Percentiles rank a stretch among this genome's conserved stretches.
Evolutionary conservation across 208 protist genomes (phyloP).

Genomic region (Acanthamoeba lenticulata): DNA sequence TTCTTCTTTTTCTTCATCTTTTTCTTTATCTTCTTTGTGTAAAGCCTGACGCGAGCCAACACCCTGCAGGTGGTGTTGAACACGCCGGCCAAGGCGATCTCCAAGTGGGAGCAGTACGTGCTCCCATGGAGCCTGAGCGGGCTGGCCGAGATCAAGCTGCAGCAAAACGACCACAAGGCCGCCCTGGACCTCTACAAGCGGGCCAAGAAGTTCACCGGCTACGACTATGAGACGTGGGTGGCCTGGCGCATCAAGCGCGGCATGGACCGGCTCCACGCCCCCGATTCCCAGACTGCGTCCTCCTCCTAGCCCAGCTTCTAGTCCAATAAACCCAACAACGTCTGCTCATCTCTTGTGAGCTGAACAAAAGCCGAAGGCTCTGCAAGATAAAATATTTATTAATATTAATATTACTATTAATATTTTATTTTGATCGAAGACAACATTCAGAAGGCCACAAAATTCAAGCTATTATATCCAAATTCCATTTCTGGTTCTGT

Average conservation of each 20-base stretch:
- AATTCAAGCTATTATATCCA: too few species aligned
- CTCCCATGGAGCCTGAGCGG: slow-evolving; percentile 34
- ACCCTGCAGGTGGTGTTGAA: background rate
- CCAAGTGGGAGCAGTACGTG: slow-evolving; percentile 20
- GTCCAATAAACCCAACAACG: too few species aligned
- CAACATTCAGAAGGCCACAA: too few species aligned
- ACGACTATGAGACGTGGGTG: slow-evolving; percentile 45
- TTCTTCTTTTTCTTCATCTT: background rate
- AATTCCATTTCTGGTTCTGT: too few species aligned
- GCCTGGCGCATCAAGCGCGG: slow-evolving; percentile 25
- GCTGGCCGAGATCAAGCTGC: background rate
- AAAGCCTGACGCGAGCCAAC: background rate
- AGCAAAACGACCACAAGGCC: slow-evolving; percentile 29
- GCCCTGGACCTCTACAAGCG: slow-evolving; percentile 4
- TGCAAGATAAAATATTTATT: too few species aligned
- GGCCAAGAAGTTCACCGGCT: slow-evolving; percentile 7
- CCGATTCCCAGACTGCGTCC: too few species aligned
- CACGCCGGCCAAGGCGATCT: background rate
- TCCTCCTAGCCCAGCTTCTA: too few species aligned
- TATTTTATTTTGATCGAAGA: too few species aligned
- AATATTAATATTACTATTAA: too few species aligned
- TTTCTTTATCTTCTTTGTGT: too few species aligned
- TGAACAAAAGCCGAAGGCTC: too few species aligned
- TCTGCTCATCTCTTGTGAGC: too few species aligned
- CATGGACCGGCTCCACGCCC: background rate